Evolutionary conservation across 2,329 filamentous ascomycete species (phyloP), one percentile per base, ranked within the genome.

Genomic region (Colletotrichum lini): DNA sequence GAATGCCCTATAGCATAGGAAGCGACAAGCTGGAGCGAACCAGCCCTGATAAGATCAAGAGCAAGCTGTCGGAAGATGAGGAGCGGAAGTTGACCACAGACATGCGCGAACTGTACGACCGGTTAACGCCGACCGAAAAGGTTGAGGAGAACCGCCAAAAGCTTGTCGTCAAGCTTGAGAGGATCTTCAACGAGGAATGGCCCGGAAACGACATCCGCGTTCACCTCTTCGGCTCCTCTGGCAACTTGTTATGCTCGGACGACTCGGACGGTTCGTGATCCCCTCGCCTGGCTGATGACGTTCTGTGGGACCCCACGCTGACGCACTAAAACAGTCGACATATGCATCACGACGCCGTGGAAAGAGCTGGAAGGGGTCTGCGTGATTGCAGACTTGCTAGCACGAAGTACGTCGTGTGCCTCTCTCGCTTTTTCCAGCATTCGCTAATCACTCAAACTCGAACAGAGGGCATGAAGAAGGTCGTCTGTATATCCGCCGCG

Each of bases 151-250:
- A 94, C 74, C 88, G 96, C 72, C 86, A 88, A 74, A 90, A 89
- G 77, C 89, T 99, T 76, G 91, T 98, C n/a, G 85, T 87, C 75
- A 99, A 98, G 83, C 84, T 99, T 77, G 93, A 98, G 82, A 92
- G 89, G 75, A 90, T 98, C 50, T 91, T 99, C 79, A 96, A 97
- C 77, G 89, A 93, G 9, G 91, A 97, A 79, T 99, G 96, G 94
- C 96, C 96, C 1, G 94, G 93, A 1, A 92, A 94, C 77, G 89
- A 97, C 72, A 98, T 98, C 78, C 91, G 90, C 75, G 96, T 98
- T 45, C 92, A 96, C 80, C 90, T 98, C 18, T 99, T 99, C 87
- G 96, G 96, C n/a, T 98, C 96, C 6, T 98, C 96, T 5, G 96
- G 96, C 58, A 99, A 99, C 81, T 85, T 96, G 80, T 85, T 99